Base-by-base conservation (phyloP, 2,329 filamentous ascomycete genomes). In the Tolypocladium ovalisporum region DNA sequence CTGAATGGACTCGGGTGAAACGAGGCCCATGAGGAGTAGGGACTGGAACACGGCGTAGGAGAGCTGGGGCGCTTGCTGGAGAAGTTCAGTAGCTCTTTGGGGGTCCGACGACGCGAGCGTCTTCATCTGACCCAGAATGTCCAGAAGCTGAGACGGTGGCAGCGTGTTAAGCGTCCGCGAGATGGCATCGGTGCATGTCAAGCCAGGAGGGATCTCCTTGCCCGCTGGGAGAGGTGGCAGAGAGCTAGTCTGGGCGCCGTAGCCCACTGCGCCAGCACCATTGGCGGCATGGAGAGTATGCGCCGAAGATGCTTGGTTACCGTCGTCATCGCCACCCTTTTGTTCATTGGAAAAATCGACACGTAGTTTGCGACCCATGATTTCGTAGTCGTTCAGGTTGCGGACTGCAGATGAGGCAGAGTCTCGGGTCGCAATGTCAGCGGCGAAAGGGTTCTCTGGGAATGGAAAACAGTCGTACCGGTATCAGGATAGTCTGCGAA, bases 261-360 rank as follows among this genome's bases (percentile, higher is more conserved):
- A 71, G 27, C 66, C 66, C 37, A 64, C 55, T 35, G 66, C 60
- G 52, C 64, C 62, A 37, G 65, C 65, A 53, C 71, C 68, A 59
- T 73, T 76, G 54, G 72, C 67, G 22, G 65, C 62, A 51, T 67
- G 61, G 8, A 62, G 44, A 53, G 60, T 70, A 47, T 66, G 62
- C 35, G 57, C 55, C 24, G 67, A 64, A 9, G 63, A 56, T 34
- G 61, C 58, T 52, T 62, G 64, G 58, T 59, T 64, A 66, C 67
- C 66, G 44, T 73, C 73, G 61, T 80, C 83, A 57, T 88, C 85
- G 60, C 86, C 85, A 61, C 82, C 87, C 64, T 87, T 87, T 62
- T 90, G 90, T 70, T 97, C 93, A 71, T 96, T 96, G 59, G 90
- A 94, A 74, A 95, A 99, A 73, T 97, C 94, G 57, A 99, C 94